phyloP scores from a whole-genome alignment of 371 early-diverging fungal species.

The Caulochytrium protostelioides region DNA sequence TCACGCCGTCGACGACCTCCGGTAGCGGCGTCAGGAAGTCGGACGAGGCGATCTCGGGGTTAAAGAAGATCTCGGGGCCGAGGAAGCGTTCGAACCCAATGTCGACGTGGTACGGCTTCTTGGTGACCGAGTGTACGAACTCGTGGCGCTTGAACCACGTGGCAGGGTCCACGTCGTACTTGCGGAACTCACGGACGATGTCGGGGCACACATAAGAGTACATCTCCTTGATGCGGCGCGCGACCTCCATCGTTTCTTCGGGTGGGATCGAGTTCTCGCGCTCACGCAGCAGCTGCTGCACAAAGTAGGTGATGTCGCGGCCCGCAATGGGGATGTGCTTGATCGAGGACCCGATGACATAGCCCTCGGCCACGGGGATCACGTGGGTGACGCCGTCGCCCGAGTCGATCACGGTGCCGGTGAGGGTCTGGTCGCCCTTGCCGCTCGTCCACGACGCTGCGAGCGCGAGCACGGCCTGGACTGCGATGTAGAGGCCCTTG shows the following conservation, averaged over 20 bases:
- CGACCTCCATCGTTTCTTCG: slow-evolving; percentile 81
- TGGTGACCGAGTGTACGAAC: slow-evolving; percentile 59
- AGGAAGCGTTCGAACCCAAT: slow-evolving; percentile 94
- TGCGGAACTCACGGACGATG: slow-evolving; percentile 86
- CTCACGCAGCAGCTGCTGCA: slow-evolving; percentile 85
- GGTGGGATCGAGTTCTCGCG: slow-evolving; percentile 87
- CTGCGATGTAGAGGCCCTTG: slow-evolving; percentile 73
- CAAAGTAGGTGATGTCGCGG: slow-evolving; percentile 86
- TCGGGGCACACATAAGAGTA: slow-evolving; percentile 89
- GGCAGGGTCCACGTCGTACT: slow-evolving; percentile 69
- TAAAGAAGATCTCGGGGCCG: slow-evolving; percentile 95
- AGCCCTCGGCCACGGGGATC: slow-evolving; percentile 94
- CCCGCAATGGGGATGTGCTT: slow-evolving; percentile 96
- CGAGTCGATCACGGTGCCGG: slow-evolving; percentile 90
- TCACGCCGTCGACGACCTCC: slow-evolving; percentile 80
- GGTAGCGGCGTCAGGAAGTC: slow-evolving; percentile 89
- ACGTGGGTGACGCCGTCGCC: slow-evolving; percentile 98
- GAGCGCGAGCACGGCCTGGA: slow-evolving; percentile 30
- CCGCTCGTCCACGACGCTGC: slow-evolving; percentile 21
- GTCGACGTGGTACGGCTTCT: slow-evolving; percentile 72
- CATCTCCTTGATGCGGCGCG: slow-evolving; percentile 83
- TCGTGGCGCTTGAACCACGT: slow-evolving; percentile 71
- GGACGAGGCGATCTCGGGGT: slow-evolving; percentile 88
- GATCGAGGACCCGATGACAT: slow-evolving; percentile 88
- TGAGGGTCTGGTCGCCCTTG: slow-evolving; percentile 41